phyloP scores from a whole-genome alignment of 305 asterid genomes.

The Lippia alba region DNA sequence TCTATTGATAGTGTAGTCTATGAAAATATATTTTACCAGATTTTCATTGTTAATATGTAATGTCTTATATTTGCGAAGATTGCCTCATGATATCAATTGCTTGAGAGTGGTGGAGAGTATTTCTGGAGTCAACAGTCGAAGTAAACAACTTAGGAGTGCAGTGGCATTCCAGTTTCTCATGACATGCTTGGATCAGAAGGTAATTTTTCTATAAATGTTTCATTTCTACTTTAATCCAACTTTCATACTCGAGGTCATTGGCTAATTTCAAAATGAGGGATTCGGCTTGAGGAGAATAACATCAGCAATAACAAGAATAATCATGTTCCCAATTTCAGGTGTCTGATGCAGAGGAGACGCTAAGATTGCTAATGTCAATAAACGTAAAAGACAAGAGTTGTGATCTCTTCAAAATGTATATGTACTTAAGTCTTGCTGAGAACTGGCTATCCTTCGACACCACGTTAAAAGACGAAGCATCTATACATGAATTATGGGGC shows the following conservation, averaged over 20 bases:
- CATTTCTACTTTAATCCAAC: constrained; percentile 10
- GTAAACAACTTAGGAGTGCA: constrained; percentile 77
- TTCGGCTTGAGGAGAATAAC: constrained; percentile 8
- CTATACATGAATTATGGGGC: constrained; percentile 61
- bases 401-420: constrained; percentile 73
- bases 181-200: constrained; percentile 64
- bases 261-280: not conserved
- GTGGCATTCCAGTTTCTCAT: constrained; percentile 76
- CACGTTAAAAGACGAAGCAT: constrained; percentile 48
- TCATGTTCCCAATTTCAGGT: constrained; percentile 46
- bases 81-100: constrained; percentile 74
- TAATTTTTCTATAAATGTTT: constrained; percentile 26
- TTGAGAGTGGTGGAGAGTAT: constrained; percentile 80
- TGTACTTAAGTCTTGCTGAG: constrained; percentile 70
- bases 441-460: constrained; percentile 71
- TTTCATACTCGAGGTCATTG: not conserved
- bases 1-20: not conserved
- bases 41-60: constrained; percentile 29
- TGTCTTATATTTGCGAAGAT: constrained; percentile 46
- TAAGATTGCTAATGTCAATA: constrained; percentile 58
- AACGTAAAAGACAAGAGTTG: constrained; percentile 77
- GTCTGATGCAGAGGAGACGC: constrained; percentile 57
- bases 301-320: not conserved
- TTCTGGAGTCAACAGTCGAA: constrained; percentile 58
- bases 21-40: not conserved